These are phyloP conservation scores for Neodidymelliopsis sp. DNA, from an alignment of 2,329 filamentous ascomycete species.

Conservation along the genomic window DNA sequence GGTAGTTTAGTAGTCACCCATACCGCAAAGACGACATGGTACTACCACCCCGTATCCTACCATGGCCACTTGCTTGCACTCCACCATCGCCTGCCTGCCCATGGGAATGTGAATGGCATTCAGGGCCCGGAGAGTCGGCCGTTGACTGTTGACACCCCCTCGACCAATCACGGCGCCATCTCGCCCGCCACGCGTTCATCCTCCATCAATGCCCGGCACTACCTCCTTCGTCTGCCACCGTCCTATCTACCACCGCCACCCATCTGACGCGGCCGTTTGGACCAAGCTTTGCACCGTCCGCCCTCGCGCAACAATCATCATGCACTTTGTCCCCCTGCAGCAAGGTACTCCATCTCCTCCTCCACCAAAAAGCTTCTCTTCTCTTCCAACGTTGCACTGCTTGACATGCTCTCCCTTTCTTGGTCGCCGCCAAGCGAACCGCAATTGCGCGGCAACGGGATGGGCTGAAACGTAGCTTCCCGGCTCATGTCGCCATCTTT, in stretches of 20 bases:
- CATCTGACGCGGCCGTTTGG: constrained; percentile 6
- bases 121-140: background rate
- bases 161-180: background rate
- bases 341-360: constrained; percentile 2
- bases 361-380: constrained; percentile 2
- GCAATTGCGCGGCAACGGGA: constrained; percentile 11
- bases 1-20: too few relatives aligned
- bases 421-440: constrained; percentile 11
- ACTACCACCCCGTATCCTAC: too few relatives aligned
- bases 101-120: too few relatives aligned
- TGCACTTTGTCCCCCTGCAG: constrained; percentile 5
- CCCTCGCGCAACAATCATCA: background rate
- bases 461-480: constrained; percentile 15
- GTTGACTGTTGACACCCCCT: constrained; percentile 3
- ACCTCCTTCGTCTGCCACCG: too few relatives aligned
- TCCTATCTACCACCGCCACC: constrained; percentile 3
- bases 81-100: too few relatives aligned
- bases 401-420: constrained; percentile 5
- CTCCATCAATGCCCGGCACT: constrained; percentile 4
- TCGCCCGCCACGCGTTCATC: constrained; percentile 16
- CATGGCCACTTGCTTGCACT: too few relatives aligned
- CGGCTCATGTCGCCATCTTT: constrained; percentile 7
- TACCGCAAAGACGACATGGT: too few relatives aligned
- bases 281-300: background rate
- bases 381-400: constrained; percentile 2